Conservation (phyloP, 306 rosid genomes). For the Canavalia gladiata region DNA sequence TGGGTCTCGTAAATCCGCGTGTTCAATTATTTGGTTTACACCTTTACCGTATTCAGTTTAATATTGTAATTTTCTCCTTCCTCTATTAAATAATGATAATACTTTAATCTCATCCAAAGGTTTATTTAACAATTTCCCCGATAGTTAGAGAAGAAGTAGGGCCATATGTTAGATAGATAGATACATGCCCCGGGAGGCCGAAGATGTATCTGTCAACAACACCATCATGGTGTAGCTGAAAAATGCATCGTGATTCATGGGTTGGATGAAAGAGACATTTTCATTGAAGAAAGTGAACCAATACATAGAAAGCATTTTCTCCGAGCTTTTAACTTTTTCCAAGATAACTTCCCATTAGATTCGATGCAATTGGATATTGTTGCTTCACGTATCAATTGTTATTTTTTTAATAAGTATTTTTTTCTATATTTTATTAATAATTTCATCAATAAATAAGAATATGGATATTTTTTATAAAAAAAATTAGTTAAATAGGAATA, state of each 20-base stretch:
- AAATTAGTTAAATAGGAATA: too few relatives aligned
- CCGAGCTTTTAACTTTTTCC: too few relatives aligned
- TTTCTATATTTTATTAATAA: too few relatives aligned
- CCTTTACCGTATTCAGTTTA: neutral
- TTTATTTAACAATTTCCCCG: too few relatives aligned
- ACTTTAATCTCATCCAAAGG: neutral
- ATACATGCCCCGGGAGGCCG: conserved; percentile 15
- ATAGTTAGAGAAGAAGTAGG: neutral
- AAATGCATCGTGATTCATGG: neutral
- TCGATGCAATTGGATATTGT: too few relatives aligned
- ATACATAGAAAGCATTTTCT: too few relatives aligned
- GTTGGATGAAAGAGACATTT: neutral
- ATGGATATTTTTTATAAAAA: too few relatives aligned
- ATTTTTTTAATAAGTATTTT: too few relatives aligned
- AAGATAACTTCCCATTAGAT: too few relatives aligned
- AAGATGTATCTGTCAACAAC: conserved; percentile 1
- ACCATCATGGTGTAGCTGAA: neutral
- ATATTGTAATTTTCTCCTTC: neutral
- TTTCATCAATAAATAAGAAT: too few relatives aligned
- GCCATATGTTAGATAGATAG: neutral
- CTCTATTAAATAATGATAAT: neutral
- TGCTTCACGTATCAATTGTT: too few relatives aligned
- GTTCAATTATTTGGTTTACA: conserved; percentile 32
- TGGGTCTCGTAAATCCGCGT: neutral
- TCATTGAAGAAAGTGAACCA: neutral